These are phyloP conservation scores for Setaria viridis DNA, from an alignment of 202 grass and related monocot genomes.

Conservation along the genomic window DNA sequence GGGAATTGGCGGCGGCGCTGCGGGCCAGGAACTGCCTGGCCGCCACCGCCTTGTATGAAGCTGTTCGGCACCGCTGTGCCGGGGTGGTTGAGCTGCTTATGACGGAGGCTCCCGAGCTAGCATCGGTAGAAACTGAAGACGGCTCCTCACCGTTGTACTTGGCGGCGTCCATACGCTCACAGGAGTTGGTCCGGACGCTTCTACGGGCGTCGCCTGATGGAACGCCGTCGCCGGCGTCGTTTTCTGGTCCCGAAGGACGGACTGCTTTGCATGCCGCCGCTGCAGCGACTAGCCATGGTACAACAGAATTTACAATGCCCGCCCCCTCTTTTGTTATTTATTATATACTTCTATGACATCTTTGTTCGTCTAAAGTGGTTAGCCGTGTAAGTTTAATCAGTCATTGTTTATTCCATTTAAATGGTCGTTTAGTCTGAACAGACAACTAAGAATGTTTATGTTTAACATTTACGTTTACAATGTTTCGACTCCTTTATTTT, in stretches of 20 bases:
- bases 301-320: too few species aligned
- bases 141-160: conserved; percentile 39
- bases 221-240: not conserved
- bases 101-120: not conserved
- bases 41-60: conserved; percentile 7
- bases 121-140: not conserved
- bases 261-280: not conserved
- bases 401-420: too few species aligned
- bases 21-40: not conserved
- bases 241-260: not conserved
- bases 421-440: too few species aligned
- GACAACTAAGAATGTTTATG: too few species aligned
- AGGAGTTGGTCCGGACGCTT: not conserved
- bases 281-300: not conserved
- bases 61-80: not conserved
- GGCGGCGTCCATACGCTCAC: not conserved
- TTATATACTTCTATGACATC: not conserved
- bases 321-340: too few species aligned
- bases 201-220: not conserved
- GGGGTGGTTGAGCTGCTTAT: not conserved
- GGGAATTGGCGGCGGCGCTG: not conserved
- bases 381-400: too few species aligned
- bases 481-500: too few species aligned
- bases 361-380: not conserved
- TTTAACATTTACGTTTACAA: too few species aligned